Percentiles rank a stretch among this genome's conserved stretches.
Evolutionary conservation across 1,284 basidiomycete genomes (phyloP).

Genomic region (Blastosporella zonata): DNA sequence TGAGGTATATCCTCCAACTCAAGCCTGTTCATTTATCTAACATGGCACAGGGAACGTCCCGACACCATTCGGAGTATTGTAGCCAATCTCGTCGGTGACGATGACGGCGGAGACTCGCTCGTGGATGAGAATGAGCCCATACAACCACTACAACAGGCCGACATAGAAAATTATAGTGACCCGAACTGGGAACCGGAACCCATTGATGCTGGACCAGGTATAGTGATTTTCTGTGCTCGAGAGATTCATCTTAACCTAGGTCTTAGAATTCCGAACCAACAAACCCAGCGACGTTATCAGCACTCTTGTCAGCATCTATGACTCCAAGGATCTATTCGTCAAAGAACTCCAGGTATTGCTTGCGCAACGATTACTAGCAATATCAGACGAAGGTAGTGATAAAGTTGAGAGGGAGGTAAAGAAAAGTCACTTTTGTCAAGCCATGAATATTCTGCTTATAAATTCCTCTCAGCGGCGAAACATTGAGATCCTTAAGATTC

Average conservation of each 20-base stretch:
- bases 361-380: conserved; percentile 76
- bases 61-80: conserved; percentile 94
- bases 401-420: conserved; percentile 84
- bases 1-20: conserved; percentile 51
- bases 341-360: conserved; percentile 90
- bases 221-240: not conserved
- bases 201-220: conserved; percentile 88
- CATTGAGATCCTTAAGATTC: conserved; percentile 89
- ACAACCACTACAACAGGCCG: conserved; percentile 66
- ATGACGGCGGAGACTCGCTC: conserved; percentile 76
- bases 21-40: not conserved
- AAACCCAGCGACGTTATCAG: conserved; percentile 90
- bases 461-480: conserved; percentile 68
- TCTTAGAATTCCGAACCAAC: conserved; percentile 80
- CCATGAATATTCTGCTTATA: not conserved
- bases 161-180: conserved; percentile 84
- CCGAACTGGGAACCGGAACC: conserved; percentile 93
- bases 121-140: conserved; percentile 79
- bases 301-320: conserved; percentile 93
- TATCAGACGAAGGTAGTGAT: conserved; percentile 77
- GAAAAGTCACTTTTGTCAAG: conserved; percentile 21
- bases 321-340: conserved; percentile 91
- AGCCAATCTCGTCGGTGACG: conserved; percentile 84
- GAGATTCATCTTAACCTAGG: not conserved
- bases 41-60: conserved; percentile 63